Base-by-base conservation (phyloP, 108 stramenopile genomes). In the Stephanodiscus minutulus region DNA sequence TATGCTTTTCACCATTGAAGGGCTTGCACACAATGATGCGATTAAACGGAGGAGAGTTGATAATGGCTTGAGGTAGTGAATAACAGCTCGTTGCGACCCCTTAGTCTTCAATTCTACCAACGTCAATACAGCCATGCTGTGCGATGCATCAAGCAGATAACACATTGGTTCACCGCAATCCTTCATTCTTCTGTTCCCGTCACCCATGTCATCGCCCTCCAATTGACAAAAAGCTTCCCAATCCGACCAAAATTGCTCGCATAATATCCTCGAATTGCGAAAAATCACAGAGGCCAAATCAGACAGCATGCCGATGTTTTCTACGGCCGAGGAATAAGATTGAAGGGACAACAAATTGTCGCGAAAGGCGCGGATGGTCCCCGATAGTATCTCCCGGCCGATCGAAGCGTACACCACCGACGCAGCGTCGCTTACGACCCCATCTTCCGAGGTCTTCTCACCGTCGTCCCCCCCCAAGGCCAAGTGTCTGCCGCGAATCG, bases 371-470 rank as follows among this genome's bases (percentile, higher is more conserved):
- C 76, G 55, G 39, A 90, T 83, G 15, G 85, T 83, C 11, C 82
- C 75, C 10, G 64, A 79, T 20, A 90, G 56, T 25, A 90, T 63
- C 64, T 90, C 89, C 9, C 77, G 75, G 21, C 82, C 87, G 31
- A 90, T 86, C 43, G 84, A 86, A 11, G 87, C 81, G 64, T 85
- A 88, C n/a, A 82, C 68, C 28, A 87, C 75, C 1, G 74, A 72
- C 39, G 74, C 47, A 7, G 74, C 70, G 47, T 82, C 81, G 20
- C 21, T 65, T 0, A 28, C 54, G 24, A 49, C 36, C 25, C 64
- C 13, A 29, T 31, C 63, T 24, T 58, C 50, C 21, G 63, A 20
- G 21, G 15, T 50, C 21, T 28, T 8, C 8, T 21, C 54, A 24
- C 11, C 2, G 5, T 55, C 54, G 0, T 2, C 25, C 27, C n/a